Evolutionary conservation across 768 basidiomycete species (phyloP).

Genomic region (Suillus brevipes): DNA sequence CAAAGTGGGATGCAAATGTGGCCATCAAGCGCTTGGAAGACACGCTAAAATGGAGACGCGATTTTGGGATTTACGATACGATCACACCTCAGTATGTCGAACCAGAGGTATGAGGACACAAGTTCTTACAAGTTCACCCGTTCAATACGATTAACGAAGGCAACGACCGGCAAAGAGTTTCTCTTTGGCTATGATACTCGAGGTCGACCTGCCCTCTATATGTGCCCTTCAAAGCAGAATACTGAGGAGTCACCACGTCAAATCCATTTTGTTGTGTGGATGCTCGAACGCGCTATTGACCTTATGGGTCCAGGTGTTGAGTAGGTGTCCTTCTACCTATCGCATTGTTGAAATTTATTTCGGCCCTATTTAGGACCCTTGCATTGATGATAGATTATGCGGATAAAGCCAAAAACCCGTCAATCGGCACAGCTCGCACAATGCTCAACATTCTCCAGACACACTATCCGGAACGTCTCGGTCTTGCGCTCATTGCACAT

Average conservation of each 20-base stretch:
- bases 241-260: constrained; percentile 68
- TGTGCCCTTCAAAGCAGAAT: constrained; percentile 73
- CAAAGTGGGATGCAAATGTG: constrained; percentile 64
- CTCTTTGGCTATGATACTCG: constrained; percentile 71
- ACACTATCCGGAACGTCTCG: constrained; percentile 88
- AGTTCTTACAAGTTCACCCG: not conserved
- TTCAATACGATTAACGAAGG: constrained; percentile 37
- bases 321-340: constrained; percentile 40
- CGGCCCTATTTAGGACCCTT: constrained; percentile 48
- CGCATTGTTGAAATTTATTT: not conserved
- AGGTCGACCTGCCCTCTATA: constrained; percentile 68
- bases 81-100: constrained; percentile 66
- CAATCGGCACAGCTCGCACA: constrained; percentile 37
- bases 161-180: constrained; percentile 80
- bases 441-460: constrained; percentile 69
- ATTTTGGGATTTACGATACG: constrained; percentile 68
- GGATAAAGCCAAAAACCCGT: constrained; percentile 63
- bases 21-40: constrained; percentile 67
- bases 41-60: constrained; percentile 79
- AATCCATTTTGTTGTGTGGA: constrained; percentile 73
- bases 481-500: constrained; percentile 70
- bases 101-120: constrained; percentile 57
- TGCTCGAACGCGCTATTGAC: constrained; percentile 74
- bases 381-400: constrained; percentile 77
- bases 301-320: constrained; percentile 82